These are phyloP conservation scores for Steccherinum ochraceum DNA, from an alignment of 768 basidiomycete species.

Conservation along the genomic window DNA sequence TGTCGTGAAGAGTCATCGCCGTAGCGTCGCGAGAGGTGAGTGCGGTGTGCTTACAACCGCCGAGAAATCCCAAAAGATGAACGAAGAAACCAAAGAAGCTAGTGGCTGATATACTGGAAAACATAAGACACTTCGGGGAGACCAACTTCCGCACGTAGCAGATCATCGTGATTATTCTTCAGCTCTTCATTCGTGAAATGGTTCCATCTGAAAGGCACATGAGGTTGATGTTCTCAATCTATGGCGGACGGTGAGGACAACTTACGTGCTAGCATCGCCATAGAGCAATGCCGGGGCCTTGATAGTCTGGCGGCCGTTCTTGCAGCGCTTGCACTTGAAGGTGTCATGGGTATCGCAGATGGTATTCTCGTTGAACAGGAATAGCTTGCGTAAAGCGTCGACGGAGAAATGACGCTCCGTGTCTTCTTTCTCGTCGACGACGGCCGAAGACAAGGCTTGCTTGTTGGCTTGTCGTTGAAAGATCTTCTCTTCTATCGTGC, in stretches of 20 bases:
- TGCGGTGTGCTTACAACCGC: too few relatives aligned
- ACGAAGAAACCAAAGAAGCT: slow-evolving; percentile 15
- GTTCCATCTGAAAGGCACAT: slow-evolving; percentile 72
- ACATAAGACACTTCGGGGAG: slow-evolving; percentile 85
- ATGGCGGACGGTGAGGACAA: too few relatives aligned
- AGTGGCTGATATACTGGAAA: slow-evolving; percentile 94
- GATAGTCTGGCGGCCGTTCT: slow-evolving; percentile 73
- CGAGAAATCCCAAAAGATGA: background rate
- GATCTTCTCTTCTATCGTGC: slow-evolving; percentile 98
- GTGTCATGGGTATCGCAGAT: slow-evolving; percentile 95
- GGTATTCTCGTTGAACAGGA: slow-evolving; percentile 84
- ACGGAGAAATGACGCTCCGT: slow-evolving; percentile 92
- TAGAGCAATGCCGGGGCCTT: slow-evolving; percentile 87
- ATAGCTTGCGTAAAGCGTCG: slow-evolving; percentile 84
- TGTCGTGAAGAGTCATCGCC: background rate
- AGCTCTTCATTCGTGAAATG: slow-evolving; percentile 90
- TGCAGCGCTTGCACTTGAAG: slow-evolving; percentile 93
- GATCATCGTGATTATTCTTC: slow-evolving; percentile 89
- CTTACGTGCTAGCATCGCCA: slow-evolving; percentile 96
- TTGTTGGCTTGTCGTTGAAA: slow-evolving; percentile 97
- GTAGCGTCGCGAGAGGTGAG: too few relatives aligned
- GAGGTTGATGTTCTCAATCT: too few relatives aligned
- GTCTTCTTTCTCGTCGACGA: slow-evolving; percentile 96
- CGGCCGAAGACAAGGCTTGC: slow-evolving; percentile 94
- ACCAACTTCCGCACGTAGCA: slow-evolving; percentile 85